Conservation (phyloP, 768 basidiomycete genomes). For the Russula olivacea region DNA sequence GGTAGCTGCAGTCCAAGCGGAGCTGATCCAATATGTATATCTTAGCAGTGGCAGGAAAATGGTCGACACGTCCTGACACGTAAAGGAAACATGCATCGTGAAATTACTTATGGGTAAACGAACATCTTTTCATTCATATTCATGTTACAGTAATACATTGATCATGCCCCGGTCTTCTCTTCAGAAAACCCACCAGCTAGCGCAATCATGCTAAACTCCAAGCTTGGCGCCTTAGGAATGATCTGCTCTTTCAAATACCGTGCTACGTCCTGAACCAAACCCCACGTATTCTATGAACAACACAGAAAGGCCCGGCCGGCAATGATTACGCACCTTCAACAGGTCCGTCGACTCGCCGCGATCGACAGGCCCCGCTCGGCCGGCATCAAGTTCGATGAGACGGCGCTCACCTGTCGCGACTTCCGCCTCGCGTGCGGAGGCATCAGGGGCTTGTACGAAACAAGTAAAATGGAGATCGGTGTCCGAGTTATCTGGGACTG, state of each 20-base stretch:
- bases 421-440: constrained; percentile 32
- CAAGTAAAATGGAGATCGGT: constrained; percentile 84
- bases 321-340: constrained; percentile 40
- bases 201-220: constrained; percentile 66
- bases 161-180: no score
- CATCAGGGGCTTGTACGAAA: constrained; percentile 65
- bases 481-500: constrained; percentile 53
- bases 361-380: constrained; percentile 73
- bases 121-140: neutral
- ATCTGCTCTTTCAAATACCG: constrained; percentile 55
- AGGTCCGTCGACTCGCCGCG: constrained; percentile 58
- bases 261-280: constrained; percentile 46
- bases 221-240: constrained; percentile 46
- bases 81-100: neutral
- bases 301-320: no score
- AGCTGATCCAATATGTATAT: no score
- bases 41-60: neutral
- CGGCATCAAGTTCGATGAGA: constrained; percentile 81
- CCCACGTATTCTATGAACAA: no score
- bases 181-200: constrained; percentile 32
- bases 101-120: neutral
- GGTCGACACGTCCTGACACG: neutral
- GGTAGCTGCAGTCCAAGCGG: no score
- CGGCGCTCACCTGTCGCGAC: constrained; percentile 32
- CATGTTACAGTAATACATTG: neutral